Evolutionary conservation across 164 flowering plant species (phyloP).

Genomic region (Umbilicus rupestris): DNA sequence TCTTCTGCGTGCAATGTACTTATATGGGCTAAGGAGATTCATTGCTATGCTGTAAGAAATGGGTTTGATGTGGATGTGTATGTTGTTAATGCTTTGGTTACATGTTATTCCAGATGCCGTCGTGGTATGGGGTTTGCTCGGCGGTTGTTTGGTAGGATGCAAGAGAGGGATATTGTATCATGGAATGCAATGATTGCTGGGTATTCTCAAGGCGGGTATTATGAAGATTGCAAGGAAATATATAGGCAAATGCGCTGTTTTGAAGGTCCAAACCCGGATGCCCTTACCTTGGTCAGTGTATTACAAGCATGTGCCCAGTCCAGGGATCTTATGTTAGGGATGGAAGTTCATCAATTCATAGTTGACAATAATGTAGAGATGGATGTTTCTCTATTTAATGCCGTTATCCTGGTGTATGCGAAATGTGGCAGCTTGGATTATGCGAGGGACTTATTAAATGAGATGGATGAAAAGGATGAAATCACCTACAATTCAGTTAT

Average conservation of each 20-base stretch:
- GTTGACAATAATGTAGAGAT: constrained; percentile 33
- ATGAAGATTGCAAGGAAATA: constrained; percentile 46
- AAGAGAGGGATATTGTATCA: constrained; percentile 54
- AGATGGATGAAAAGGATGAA: constrained; percentile 56
- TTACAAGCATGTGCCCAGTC: constrained; percentile 69
- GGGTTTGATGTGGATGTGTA: constrained; percentile 50
- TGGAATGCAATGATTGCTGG: constrained; percentile 87
- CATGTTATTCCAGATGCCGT: constrained; percentile 39
- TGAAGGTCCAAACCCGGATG: constrained; percentile 35
- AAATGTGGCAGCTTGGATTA: constrained; percentile 76
- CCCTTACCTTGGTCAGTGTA: constrained; percentile 47
- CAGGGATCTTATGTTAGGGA: constrained; percentile 51
- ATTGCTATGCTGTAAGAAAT: constrained; percentile 37
- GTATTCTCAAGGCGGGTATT: constrained; percentile 60
- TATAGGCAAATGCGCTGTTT: constrained; percentile 37
- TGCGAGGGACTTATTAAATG: constrained; percentile 57
- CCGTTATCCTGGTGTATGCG: constrained; percentile 57
- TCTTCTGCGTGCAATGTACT: constrained; percentile 21
- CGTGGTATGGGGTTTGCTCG: constrained; percentile 40
- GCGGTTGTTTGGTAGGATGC: constrained; percentile 47
- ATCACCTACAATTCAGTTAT: constrained; percentile 51
- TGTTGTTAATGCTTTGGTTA: constrained; percentile 51
- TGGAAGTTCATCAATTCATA: constrained; percentile 47
- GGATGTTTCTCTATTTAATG: constrained; percentile 45
- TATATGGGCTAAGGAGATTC: constrained; percentile 34